A percentile compares a stretch with the other conserved stretches of the same genome.
These are phyloP conservation scores for Yamadazyma membranifaciens DNA, from an alignment of 1,139 yeast species.

Conservation along the genomic window DNA sequence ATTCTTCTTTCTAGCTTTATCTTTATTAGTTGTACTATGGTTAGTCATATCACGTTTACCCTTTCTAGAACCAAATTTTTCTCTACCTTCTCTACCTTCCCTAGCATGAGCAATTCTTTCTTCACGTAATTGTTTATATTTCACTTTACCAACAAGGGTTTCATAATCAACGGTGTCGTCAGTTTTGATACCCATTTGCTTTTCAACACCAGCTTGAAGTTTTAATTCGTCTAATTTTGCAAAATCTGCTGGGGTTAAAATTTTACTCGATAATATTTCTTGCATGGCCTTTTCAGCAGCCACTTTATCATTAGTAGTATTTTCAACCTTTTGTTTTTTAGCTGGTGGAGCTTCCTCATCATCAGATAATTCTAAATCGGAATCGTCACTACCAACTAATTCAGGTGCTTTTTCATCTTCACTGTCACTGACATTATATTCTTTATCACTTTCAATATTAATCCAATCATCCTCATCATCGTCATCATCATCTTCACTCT, in stretches of 20 bases:
- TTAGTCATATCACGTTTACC: slow-evolving; percentile 69
- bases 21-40: slow-evolving; percentile 91
- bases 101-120: slow-evolving; percentile 83
- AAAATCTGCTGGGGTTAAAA: slow-evolving; percentile 95
- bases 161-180: slow-evolving; percentile 87
- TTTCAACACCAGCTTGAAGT: slow-evolving; percentile 80
- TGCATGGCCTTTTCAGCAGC: slow-evolving; percentile 47
- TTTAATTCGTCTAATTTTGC: slow-evolving; percentile 89
- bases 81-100: slow-evolving; percentile 94
- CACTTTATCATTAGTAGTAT: too few relatives aligned
- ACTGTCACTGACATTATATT: slow-evolving; percentile 55
- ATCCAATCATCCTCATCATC: slow-evolving; percentile 70
- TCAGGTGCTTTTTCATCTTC: slow-evolving; percentile 20
- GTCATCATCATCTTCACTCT: slow-evolving; percentile 57
- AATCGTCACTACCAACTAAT: slow-evolving; percentile 50
- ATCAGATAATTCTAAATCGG: slow-evolving; percentile 34
- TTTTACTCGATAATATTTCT: slow-evolving; percentile 68
- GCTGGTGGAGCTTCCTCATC: slow-evolving; percentile 26
- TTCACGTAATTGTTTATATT: slow-evolving; percentile 83
- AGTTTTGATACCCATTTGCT: slow-evolving; percentile 61
- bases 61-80: slow-evolving; percentile 81
- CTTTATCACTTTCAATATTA: slow-evolving; percentile 57
- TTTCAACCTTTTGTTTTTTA: slow-evolving; percentile 22
- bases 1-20: slow-evolving; percentile 97
- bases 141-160: slow-evolving; percentile 75